Conservation (phyloP, 192 early-diverging fungal species). For the Gigaspora rosea region DNA sequence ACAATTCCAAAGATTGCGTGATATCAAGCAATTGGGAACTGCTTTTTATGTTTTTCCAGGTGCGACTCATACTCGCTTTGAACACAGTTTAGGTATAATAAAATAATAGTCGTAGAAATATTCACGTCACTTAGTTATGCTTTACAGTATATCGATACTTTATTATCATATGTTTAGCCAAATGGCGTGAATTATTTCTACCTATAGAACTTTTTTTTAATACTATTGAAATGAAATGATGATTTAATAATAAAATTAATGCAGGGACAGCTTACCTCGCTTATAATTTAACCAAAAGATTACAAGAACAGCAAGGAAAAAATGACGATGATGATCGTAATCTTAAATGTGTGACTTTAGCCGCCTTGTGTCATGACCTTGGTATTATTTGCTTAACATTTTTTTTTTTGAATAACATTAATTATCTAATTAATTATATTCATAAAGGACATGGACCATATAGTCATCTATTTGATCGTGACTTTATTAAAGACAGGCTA, state of each 20-base stretch:
- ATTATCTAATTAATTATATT: neutral
- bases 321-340: constrained; percentile 70
- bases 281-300: constrained; percentile 65
- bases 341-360: constrained; percentile 80
- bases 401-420: neutral
- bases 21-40: constrained; percentile 85
- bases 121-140: no score
- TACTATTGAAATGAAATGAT: neutral
- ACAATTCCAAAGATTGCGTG: constrained; percentile 93
- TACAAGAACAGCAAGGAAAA: constrained; percentile 72
- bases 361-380: constrained; percentile 93
- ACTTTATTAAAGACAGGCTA: constrained; percentile 68
- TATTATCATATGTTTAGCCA: no score
- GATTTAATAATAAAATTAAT: neutral
- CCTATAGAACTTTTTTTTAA: neutral
- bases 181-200: no score
- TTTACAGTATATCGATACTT: no score
- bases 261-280: constrained; percentile 78
- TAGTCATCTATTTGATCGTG: constrained; percentile 92
- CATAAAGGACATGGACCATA: constrained; percentile 77
- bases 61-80: constrained; percentile 92
- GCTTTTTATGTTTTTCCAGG: constrained; percentile 92
- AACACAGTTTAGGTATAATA: constrained; percentile 73
- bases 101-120: neutral
- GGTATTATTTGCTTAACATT: constrained; percentile 39